phyloP scores from a whole-genome alignment of 2,329 filamentous ascomycete genomes.

The Diaporthe ilicicola region DNA sequence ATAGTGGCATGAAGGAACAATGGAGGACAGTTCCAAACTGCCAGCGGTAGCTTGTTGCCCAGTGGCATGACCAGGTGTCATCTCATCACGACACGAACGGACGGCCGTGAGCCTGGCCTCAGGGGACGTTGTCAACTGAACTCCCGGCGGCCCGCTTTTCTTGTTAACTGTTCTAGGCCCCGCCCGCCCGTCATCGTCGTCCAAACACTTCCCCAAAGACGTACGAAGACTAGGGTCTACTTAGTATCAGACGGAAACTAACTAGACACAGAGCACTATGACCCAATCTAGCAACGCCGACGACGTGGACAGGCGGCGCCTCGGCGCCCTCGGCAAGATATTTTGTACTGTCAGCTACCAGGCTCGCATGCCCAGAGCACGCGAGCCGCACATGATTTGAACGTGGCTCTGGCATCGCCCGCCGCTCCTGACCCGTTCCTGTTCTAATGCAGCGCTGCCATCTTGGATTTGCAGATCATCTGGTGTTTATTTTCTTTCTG shows the following conservation, averaged over 20 bases:
- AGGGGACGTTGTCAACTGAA: slow-evolving; percentile 16
- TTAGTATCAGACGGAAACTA: background rate
- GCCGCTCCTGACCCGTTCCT: background rate
- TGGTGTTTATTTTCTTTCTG: background rate
- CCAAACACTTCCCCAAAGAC: slow-evolving; percentile 12
- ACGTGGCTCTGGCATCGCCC: background rate
- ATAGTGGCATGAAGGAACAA: background rate
- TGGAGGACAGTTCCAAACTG: too few relatives aligned
- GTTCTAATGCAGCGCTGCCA: background rate
- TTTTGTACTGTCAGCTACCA: background rate
- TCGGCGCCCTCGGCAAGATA: background rate
- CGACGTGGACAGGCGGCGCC: background rate
- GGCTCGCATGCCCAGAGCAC: background rate
- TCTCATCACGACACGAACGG: background rate
- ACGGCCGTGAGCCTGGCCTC: background rate
- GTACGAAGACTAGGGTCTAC: background rate
- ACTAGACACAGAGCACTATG: background rate
- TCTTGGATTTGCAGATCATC: slow-evolving; percentile 3
- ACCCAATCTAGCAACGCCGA: background rate
- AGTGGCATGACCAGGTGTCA: slow-evolving; percentile 8
- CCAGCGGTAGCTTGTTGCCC: background rate
- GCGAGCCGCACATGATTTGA: background rate
- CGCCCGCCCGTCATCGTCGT: background rate
- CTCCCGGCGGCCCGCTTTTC: slow-evolving; percentile 24
- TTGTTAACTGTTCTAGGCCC: slow-evolving; percentile 16